Evolutionary conservation across 2,329 filamentous ascomycete genomes (phyloP).

Genomic region (Pseudogymnoascus sp.): DNA sequence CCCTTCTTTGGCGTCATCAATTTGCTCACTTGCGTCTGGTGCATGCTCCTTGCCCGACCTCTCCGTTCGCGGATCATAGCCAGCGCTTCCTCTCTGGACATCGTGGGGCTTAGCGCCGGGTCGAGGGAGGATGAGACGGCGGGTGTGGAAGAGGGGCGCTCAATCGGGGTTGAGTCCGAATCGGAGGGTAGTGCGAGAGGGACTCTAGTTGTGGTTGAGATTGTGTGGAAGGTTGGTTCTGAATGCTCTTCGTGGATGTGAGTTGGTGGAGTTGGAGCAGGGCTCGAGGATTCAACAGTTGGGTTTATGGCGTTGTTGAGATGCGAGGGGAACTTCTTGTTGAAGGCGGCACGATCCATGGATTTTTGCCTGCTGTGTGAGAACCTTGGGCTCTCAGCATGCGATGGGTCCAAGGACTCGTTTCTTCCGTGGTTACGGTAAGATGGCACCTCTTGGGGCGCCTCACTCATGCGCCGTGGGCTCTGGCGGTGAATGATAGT

Average conservation of each 20-base stretch:
- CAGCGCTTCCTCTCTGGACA: constrained; percentile 66
- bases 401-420: background rate
- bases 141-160: constrained; percentile 14
- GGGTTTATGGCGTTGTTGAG: background rate
- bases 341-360: background rate
- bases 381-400: background rate
- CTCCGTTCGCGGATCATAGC: constrained; percentile 66
- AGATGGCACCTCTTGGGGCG: background rate
- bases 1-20: constrained; percentile 50
- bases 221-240: constrained; percentile 24
- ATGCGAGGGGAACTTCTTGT: background rate
- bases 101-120: constrained; percentile 54
- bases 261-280: constrained; percentile 19
- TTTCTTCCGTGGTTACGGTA: background rate
- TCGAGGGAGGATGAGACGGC: constrained; percentile 45
- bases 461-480: background rate
- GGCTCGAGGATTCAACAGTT: constrained; percentile 11
- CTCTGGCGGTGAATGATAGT: background rate
- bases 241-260: constrained; percentile 9
- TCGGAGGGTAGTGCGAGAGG: constrained; percentile 25
- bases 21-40: constrained; percentile 39
- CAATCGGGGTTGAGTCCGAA: constrained; percentile 20
- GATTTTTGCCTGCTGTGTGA: background rate
- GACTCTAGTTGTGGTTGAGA: constrained; percentile 28
- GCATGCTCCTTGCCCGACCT: constrained; percentile 59